These are phyloP conservation scores for Breynia disticha DNA, from an alignment of 441 rosid species.

Conservation along the genomic window DNA sequence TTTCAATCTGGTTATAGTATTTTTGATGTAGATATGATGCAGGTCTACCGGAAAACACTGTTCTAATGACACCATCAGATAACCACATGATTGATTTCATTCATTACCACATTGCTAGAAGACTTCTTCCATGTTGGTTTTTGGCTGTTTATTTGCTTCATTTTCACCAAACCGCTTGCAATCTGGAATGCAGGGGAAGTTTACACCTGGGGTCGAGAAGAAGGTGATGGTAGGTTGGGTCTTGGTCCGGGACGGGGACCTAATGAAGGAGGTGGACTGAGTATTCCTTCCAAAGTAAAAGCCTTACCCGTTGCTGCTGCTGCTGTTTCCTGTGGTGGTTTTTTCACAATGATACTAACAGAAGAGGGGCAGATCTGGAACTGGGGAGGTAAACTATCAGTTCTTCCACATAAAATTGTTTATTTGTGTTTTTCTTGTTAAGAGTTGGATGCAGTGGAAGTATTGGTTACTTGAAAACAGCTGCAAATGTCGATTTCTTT, in stretches of 20 bases:
- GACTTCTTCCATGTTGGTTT: too few relatives aligned
- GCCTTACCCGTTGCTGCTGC: conserved; percentile 53
- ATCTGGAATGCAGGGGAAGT: conserved; percentile 43
- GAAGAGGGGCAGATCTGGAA: conserved; percentile 82
- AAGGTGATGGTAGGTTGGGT: conserved; percentile 93
- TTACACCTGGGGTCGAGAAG: conserved; percentile 90
- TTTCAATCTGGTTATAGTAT: too few relatives aligned
- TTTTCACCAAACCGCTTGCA: not conserved
- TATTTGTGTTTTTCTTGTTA: conserved; percentile 2
- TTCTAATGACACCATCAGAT: not conserved
- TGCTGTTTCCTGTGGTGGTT: conserved; percentile 85
- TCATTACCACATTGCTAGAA: too few relatives aligned
- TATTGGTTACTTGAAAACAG: not conserved
- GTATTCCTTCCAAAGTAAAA: conserved; percentile 73
- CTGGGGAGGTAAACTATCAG: conserved; percentile 67
- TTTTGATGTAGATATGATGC: too few relatives aligned
- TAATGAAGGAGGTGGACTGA: conserved; percentile 85
- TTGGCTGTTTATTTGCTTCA: not conserved
- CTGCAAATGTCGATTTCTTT: not conserved
- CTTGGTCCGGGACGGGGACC: conserved; percentile 90
- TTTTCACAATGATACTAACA: conserved; percentile 73
- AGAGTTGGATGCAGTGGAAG: not conserved
- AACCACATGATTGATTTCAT: too few relatives aligned
- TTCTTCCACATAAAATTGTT: not conserved
- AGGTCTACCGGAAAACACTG: not conserved